These are phyloP conservation scores for Xylaria cubensis DNA, from an alignment of 495 filamentous ascomycete genomes.

Conservation along the genomic window DNA sequence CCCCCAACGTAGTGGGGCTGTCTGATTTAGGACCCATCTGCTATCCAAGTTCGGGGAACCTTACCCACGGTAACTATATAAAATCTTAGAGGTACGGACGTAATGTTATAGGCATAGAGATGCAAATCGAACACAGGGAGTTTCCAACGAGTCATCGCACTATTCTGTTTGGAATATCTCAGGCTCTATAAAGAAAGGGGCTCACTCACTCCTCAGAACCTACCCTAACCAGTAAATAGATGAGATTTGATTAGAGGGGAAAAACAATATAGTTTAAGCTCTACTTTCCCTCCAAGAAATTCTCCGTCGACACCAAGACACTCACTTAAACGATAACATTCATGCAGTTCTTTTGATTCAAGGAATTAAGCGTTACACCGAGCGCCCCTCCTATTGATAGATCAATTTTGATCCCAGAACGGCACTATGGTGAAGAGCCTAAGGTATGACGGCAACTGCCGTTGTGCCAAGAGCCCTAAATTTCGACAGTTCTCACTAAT, in stretches of 20 bases:
- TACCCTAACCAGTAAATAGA: too few relatives aligned
- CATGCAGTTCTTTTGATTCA: neutral
- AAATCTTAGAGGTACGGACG: too few relatives aligned
- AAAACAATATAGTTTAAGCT: too few relatives aligned
- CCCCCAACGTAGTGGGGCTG: neutral
- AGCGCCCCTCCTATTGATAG: too few relatives aligned
- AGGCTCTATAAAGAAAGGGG: too few relatives aligned
- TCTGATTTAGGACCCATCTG: neutral
- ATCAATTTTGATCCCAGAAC: neutral
- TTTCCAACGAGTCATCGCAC: neutral
- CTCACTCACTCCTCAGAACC: too few relatives aligned
- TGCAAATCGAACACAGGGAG: neutral
- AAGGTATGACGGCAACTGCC: neutral
- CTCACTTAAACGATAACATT: conserved; percentile 28
- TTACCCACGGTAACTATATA: neutral
- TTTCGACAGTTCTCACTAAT: too few relatives aligned
- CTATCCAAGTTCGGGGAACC: neutral
- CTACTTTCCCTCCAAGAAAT: conserved; percentile 23
- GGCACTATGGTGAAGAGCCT: neutral
- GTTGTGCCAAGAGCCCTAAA: neutral
- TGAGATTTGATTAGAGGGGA: too few relatives aligned
- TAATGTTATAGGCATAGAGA: too few relatives aligned
- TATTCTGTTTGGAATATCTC: neutral
- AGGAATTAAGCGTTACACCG: too few relatives aligned
- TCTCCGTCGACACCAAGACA: conserved; percentile 35